These are phyloP conservation scores for Ophiostoma populinum DNA, from an alignment of 2,329 filamentous ascomycete species.

Conservation along the genomic window DNA sequence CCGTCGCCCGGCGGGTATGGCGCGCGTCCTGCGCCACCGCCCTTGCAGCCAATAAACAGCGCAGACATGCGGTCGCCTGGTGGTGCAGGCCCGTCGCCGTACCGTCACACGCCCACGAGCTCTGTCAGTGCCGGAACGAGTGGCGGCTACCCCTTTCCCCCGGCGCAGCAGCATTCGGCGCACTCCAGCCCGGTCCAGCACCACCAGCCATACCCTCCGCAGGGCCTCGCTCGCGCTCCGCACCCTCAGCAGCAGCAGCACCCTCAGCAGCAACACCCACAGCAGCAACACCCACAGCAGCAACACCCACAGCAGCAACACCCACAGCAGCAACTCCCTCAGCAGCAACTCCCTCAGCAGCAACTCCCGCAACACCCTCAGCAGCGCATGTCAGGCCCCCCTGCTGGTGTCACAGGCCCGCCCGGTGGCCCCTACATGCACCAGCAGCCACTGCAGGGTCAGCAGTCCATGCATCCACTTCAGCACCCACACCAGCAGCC, in stretches of 20 bases:
- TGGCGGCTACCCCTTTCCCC: constrained; percentile 34
- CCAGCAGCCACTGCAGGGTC: constrained; percentile 15
- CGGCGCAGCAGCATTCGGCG: constrained; percentile 22
- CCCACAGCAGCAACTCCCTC: constrained; percentile 19
- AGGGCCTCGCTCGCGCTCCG: too few relatives aligned
- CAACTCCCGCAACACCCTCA: constrained; percentile 31
- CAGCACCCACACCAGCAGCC: constrained; percentile 4
- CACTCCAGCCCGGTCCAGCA: constrained; percentile 33
- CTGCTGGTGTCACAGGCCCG: constrained; percentile 18
- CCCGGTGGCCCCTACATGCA: constrained; percentile 22
- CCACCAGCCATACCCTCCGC: constrained; percentile 28
- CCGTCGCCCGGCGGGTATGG: constrained; percentile 22
- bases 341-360: constrained; percentile 1
- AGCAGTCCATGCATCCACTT: constrained; percentile 8
- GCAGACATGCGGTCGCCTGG: constrained; percentile 34
- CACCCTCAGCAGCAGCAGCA: constrained; percentile 20
- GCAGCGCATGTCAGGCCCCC: constrained; percentile 12
- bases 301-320: too few relatives aligned
- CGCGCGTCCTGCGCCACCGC: constrained; percentile 24
- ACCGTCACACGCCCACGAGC: constrained; percentile 31
- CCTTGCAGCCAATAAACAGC: constrained; percentile 27
- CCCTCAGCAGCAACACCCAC: constrained; percentile 19
- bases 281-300: constrained; percentile 1
- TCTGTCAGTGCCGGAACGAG: constrained; percentile 21
- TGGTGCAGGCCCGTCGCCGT: constrained; percentile 28